These are phyloP conservation scores for Populus hybrid DNA, from an alignment of 441 rosid genomes.

Conservation along the genomic window DNA sequence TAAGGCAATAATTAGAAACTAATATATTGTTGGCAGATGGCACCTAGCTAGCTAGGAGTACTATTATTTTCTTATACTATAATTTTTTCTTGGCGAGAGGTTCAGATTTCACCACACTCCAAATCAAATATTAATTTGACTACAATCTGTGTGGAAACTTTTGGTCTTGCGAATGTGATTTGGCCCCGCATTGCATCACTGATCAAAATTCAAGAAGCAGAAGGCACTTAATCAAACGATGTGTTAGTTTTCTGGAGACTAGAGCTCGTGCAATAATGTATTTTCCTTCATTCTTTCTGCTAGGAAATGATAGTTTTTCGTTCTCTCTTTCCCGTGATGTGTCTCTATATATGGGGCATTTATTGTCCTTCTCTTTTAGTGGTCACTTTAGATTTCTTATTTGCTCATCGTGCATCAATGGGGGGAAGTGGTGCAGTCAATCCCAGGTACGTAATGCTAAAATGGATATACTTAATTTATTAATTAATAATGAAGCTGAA, in stretches of 20 bases:
- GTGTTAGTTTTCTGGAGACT: conserved; percentile 27
- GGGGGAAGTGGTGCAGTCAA: too few species aligned
- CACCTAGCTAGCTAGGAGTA: background rate
- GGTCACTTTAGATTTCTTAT: too few species aligned
- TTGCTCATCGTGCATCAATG: too few species aligned
- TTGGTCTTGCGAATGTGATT: conserved; percentile 17
- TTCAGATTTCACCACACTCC: background rate
- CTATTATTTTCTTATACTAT: background rate
- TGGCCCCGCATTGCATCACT: conserved; percentile 18
- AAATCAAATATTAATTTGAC: background rate
- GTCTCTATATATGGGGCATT: too few species aligned
- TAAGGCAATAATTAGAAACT: background rate
- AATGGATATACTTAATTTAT: background rate
- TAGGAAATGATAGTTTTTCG: background rate
- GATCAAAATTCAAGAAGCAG: conserved; percentile 5
- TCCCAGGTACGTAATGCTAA: too few species aligned
- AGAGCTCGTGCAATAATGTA: conserved; percentile 5
- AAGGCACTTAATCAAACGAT: conserved; percentile 14
- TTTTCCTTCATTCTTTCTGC: background rate
- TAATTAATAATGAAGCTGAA: too few species aligned
- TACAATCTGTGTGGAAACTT: background rate
- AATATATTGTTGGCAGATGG: background rate
- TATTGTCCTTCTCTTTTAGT: too few species aligned
- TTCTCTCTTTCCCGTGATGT: background rate
- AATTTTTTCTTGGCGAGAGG: background rate